Percentiles rank a stretch among this genome's conserved stretches.
These are phyloP conservation scores for Pontederia paniculata DNA, from an alignment of 176 grass and related monocot genomes.

Conservation along the genomic window DNA sequence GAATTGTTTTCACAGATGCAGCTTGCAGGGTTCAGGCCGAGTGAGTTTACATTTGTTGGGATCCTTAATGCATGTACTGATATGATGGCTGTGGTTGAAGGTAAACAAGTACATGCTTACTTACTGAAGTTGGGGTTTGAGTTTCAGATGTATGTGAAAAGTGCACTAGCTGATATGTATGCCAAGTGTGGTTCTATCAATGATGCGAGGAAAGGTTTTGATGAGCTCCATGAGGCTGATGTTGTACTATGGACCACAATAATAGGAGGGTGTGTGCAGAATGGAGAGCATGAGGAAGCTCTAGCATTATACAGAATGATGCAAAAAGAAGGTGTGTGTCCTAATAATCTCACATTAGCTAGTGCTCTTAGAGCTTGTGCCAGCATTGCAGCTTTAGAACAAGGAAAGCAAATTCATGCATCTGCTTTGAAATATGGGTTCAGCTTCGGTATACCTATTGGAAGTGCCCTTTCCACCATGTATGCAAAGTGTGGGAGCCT, in stretches of 20 bases:
- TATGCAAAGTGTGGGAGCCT: conserved; percentile 63
- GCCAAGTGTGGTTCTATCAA: conserved; percentile 45
- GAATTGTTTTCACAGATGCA: conserved; percentile 59
- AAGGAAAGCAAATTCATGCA: conserved; percentile 54
- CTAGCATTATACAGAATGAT: conserved; percentile 45
- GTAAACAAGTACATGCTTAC: conserved; percentile 52
- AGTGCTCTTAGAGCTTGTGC: conserved; percentile 52
- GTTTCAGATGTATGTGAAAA: conserved; percentile 58
- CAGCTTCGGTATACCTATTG: conserved; percentile 39
- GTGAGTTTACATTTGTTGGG: conserved; percentile 65
- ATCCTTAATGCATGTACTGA: conserved; percentile 53
- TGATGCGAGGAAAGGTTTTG: conserved; percentile 57
- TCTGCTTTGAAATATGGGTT: conserved; percentile 51
- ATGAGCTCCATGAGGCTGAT: conserved; percentile 38
- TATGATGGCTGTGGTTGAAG: conserved; percentile 24
- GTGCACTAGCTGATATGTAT: conserved; percentile 63
- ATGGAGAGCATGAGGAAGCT: conserved; percentile 60
- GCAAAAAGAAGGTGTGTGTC: conserved; percentile 45
- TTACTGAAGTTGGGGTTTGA: conserved; percentile 57
- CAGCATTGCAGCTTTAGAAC: conserved; percentile 46
- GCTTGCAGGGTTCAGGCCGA: conserved; percentile 38
- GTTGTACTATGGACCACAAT: conserved; percentile 57
- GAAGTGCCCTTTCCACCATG: conserved; percentile 69
- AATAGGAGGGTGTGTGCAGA: conserved; percentile 59
- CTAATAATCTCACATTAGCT: conserved; percentile 44